Evolutionary conservation across 305 asterid genomes (phyloP).

Genomic region (Fraxinus greggii): DNA sequence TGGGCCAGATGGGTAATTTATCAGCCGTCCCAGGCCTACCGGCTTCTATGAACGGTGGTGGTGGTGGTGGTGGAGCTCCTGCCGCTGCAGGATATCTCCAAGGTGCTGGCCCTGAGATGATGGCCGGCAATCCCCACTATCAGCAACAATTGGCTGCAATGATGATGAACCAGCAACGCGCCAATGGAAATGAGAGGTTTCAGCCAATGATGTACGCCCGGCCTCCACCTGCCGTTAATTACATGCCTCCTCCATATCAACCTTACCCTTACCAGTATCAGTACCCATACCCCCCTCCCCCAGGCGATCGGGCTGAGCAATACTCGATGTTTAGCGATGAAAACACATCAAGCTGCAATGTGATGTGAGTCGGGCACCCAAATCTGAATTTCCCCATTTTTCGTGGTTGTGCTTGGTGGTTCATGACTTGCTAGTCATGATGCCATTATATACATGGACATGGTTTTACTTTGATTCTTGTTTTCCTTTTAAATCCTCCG

Average conservation of each 20-base stretch:
- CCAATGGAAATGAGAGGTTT: constrained; percentile 60
- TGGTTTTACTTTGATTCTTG: constrained; percentile 36
- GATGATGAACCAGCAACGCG: constrained; percentile 74
- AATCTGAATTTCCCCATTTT: constrained; percentile 6
- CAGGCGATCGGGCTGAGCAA: constrained; percentile 59
- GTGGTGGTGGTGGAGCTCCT: background rate
- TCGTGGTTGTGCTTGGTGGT: constrained; percentile 15
- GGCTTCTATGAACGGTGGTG: constrained; percentile 9
- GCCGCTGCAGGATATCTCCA: constrained; percentile 13
- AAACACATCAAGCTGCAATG: constrained; percentile 64
- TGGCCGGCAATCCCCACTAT: constrained; percentile 40
- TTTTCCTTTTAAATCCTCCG: constrained; percentile 17
- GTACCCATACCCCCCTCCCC: constrained; percentile 42
- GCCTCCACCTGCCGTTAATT: constrained; percentile 61
- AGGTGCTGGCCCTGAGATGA: constrained; percentile 15
- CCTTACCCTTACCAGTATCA: constrained; percentile 9
- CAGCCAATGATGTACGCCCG: constrained; percentile 77
- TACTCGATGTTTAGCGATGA: constrained; percentile 71
- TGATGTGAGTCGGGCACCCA: constrained; percentile 52
- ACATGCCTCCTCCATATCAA: constrained; percentile 48
- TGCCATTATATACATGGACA: constrained; percentile 48
- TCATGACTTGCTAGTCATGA: constrained; percentile 35
- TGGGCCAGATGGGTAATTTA: constrained; percentile 28
- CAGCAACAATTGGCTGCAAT: constrained; percentile 60
- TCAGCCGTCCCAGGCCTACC: constrained; percentile 27